phyloP scores from a whole-genome alignment of 1,284 basidiomycete genomes.

The Rhodofomes roseus region DNA sequence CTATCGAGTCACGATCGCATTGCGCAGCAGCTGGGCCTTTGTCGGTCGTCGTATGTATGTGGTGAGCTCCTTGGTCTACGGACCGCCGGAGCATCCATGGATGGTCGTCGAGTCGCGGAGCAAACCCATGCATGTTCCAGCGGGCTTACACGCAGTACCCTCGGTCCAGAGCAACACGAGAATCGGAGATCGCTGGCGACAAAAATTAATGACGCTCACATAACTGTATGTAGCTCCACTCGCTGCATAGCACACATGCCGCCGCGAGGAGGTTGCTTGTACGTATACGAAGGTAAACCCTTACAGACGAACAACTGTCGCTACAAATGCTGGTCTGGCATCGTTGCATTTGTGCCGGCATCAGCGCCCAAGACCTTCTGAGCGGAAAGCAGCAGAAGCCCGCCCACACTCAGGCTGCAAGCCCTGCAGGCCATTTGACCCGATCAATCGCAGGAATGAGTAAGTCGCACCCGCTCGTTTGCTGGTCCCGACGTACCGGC shows the following conservation, averaged over 20 bases:
- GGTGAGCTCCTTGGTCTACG: background rate
- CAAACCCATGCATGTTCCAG: background rate
- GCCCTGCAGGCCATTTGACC: background rate
- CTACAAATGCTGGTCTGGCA: background rate
- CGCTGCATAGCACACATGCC: background rate
- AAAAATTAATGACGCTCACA: background rate
- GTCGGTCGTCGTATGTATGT: background rate
- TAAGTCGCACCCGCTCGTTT: background rate
- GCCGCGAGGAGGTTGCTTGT: background rate
- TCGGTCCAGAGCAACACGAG: background rate
- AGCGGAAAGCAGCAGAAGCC: background rate
- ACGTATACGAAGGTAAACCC: background rate
- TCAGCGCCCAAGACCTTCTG: background rate
- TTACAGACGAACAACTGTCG: background rate
- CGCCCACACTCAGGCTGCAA: no score
- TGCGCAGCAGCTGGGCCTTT: background rate
- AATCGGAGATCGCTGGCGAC: background rate
- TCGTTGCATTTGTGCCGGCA: background rate
- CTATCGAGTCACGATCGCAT: background rate
- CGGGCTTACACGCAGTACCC: background rate
- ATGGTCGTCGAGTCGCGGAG: background rate
- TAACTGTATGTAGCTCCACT: no score
- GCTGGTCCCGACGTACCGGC: background rate
- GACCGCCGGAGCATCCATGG: background rate
- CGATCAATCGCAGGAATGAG: background rate